A percentile compares a stretch with the other conserved stretches of the same genome.
Evolutionary conservation across 805 yeast species (phyloP).

Genomic region (Cyberlindnera galapagoensis): DNA sequence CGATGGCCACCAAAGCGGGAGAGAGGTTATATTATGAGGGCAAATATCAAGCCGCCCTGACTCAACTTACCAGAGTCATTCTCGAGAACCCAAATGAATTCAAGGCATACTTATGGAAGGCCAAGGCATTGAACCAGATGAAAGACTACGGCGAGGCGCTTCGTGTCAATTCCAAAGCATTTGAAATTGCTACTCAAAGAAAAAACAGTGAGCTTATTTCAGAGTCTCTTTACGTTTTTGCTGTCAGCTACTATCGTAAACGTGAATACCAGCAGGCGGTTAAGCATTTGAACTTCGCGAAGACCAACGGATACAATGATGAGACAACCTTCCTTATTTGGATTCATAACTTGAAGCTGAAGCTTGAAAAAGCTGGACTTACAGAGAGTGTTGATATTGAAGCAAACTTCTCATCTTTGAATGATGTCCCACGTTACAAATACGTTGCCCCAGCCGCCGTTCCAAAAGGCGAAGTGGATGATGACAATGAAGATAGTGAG

Average conservation of each 20-base stretch:
- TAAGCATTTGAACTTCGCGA: slow-evolving; percentile 35
- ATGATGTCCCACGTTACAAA: slow-evolving; percentile 8
- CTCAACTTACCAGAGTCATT: slow-evolving; percentile 30
- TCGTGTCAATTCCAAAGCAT: slow-evolving; percentile 36
- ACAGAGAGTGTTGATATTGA: slow-evolving; percentile 5
- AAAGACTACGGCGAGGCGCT: slow-evolving; percentile 37
- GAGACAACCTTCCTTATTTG: slow-evolving; percentile 14
- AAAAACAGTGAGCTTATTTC: slow-evolving; percentile 37
- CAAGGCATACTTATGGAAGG: slow-evolving; percentile 37
- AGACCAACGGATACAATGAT: slow-evolving; percentile 29
- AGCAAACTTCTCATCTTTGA: slow-evolving; percentile 4
- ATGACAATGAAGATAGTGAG: background rate
- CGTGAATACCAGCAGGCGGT: slow-evolving; percentile 35
- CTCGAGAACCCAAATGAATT: slow-evolving; percentile 37
- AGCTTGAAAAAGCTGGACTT: slow-evolving; percentile 11
- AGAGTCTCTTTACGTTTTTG: slow-evolving; percentile 38
- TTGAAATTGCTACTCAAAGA: slow-evolving; percentile 33
- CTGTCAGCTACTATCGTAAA: slow-evolving; percentile 33
- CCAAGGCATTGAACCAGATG: slow-evolving; percentile 38
- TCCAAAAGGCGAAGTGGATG: background rate
- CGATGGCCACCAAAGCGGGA: too few species aligned
- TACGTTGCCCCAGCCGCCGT: slow-evolving; percentile 1
- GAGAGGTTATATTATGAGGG: too few species aligned
- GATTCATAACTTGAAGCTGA: slow-evolving; percentile 16
- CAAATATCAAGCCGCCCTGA: slow-evolving; percentile 37